Evolutionary conservation across 345 rosid species (phyloP).

Genomic region (Microcos paniculata): DNA sequence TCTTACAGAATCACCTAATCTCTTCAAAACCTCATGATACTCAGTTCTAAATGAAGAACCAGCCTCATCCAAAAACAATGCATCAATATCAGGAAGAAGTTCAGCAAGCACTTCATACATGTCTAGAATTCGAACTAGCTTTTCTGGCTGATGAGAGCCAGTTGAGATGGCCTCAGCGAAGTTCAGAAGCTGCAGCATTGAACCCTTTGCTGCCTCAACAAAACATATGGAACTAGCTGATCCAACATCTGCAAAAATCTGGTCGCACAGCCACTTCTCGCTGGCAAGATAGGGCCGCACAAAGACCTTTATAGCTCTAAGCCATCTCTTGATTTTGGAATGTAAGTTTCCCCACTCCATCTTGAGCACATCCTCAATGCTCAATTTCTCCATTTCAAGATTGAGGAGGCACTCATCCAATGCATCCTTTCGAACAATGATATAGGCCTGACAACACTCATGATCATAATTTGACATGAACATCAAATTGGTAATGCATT

Average conservation of each 20-base stretch:
- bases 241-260: conserved; percentile 57
- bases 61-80: conserved; percentile 42
- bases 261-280: conserved; percentile 65
- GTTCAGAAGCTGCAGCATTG: conserved; percentile 73
- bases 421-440: conserved; percentile 62
- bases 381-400: conserved; percentile 79
- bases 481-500: conserved; percentile 68
- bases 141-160: conserved; percentile 75
- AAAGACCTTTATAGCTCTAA: conserved; percentile 58
- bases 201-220: conserved; percentile 68
- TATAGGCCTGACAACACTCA: conserved; percentile 75
- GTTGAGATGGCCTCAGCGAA: conserved; percentile 85
- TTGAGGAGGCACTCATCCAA: conserved; percentile 72
- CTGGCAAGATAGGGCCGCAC: conserved; percentile 70
- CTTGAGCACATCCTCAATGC: conserved; percentile 80
- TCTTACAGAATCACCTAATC: conserved; percentile 63
- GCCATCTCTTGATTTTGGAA: conserved; percentile 89
- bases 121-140: conserved; percentile 65
- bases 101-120: conserved; percentile 80
- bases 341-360: conserved; percentile 76
- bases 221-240: conserved; percentile 48
- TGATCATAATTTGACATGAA: conserved; percentile 57
- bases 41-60: conserved; percentile 56
- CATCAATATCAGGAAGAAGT: conserved; percentile 63
- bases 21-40: conserved; percentile 54